Evolutionary conservation across 2,329 filamentous ascomycete species (phyloP), one percentile per base, ranked within the genome.

Genomic region (Beauveria asiatica): DNA sequence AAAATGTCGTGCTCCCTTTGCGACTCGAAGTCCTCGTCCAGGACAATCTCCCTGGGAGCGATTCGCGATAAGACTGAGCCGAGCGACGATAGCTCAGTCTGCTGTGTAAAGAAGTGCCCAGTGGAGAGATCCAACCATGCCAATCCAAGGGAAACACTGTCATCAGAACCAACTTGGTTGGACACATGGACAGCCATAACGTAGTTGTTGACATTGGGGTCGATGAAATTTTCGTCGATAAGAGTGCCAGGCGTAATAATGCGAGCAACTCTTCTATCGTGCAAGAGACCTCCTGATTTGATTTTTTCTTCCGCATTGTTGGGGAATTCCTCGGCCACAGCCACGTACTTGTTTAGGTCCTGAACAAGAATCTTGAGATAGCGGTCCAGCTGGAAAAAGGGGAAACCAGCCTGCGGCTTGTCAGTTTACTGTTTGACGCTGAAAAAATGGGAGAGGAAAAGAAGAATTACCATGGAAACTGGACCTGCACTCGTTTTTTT

Each of bases 181-280:
- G 61, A 63, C 30, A 88, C 71, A 69, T 95, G 84, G 52, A 97
- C 82, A 42, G 90, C 87, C 70, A 97, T 83, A 39, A 97, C 80
- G 72, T 93, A 99, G 71, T 97, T 97, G 74, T 94, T 97, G 67
- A 90, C 86, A 70, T 89, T 93, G 1, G 92, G 90, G 70, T 97
- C 90, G 79, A 99, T 92, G 72, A 97, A 99, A 67, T 92, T 92
- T 74, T 99, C 94, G 73, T 99, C 94, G 65, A 99, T 96, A 58
- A 99, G 78, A 1, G 94, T 99, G 21, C 94, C 94, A 1, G 94
- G 92, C 0, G 94, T 97, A 69, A 99, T 85, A 66, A 99, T 87
- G 61, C 94, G 86, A 19, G 90, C 84, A 16, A 99, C 91, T 66
- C 80, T 86, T 27, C 94, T 87, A 70, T 95, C 89, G 71, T 94